Conservation (phyloP, 495 filamentous ascomycete genomes). For the Penicillium waksmanii region DNA sequence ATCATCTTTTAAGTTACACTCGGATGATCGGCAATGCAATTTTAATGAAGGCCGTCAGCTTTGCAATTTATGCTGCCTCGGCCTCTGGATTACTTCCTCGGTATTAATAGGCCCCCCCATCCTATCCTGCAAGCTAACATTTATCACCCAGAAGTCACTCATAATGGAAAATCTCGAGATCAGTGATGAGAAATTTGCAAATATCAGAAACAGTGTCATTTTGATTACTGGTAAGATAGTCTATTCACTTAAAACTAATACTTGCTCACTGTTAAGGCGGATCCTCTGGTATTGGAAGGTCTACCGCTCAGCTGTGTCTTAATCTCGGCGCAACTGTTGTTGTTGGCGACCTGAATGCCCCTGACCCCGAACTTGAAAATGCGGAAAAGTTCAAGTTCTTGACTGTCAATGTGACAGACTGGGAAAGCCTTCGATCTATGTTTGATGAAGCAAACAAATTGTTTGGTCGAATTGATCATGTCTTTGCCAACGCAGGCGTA, state of each 20-base stretch:
- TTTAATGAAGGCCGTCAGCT: not conserved
- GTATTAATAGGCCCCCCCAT: not conserved
- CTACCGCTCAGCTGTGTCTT: conserved; percentile 49
- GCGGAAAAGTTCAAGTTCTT: conserved; percentile 32
- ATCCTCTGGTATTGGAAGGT: conserved; percentile 53
- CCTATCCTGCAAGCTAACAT: not conserved
- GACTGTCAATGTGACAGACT: conserved; percentile 45
- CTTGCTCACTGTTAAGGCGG: conserved; percentile 39
- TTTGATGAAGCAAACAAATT: conserved; percentile 42
- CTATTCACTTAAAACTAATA: not conserved
- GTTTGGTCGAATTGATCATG: conserved; percentile 52
- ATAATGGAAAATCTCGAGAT: conserved; percentile 20
- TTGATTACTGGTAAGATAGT: conserved; percentile 50
- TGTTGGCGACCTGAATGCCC: conserved; percentile 42
- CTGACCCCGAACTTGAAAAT: conserved; percentile 26
- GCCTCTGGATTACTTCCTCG: not conserved
- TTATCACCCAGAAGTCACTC: not conserved
- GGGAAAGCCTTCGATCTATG: conserved; percentile 41
- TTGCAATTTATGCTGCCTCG: not conserved
- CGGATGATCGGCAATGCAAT: conserved; percentile 6
- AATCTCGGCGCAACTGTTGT: conserved; percentile 49
- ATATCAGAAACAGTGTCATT: conserved; percentile 48
- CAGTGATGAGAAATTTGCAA: conserved; percentile 13
- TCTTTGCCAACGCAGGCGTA: conserved; percentile 55
- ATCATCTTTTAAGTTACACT: not conserved